These are phyloP conservation scores for Casuarina cunninghamiana DNA, from an alignment of 306 rosid genomes.

Conservation along the genomic window DNA sequence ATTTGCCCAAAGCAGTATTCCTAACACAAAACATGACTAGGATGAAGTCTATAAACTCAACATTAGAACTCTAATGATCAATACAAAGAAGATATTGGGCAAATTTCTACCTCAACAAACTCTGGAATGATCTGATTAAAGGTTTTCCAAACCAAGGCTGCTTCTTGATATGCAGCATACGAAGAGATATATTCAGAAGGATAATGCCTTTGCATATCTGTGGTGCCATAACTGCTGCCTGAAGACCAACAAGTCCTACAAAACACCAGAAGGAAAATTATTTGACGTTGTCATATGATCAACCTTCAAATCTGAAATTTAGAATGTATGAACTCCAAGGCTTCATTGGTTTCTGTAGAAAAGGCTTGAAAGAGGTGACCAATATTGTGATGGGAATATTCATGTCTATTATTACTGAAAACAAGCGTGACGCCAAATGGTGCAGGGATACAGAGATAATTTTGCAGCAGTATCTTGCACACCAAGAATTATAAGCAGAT, in stretches of 20 bases:
- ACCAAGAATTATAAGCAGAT: neutral
- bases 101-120: constrained; percentile 67
- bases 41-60: constrained; percentile 21
- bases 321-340: neutral
- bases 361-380: neutral
- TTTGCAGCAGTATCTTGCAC: neutral
- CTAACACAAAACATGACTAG: constrained; percentile 43
- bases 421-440: neutral
- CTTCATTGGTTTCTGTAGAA: neutral
- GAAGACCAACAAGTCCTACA: constrained; percentile 96
- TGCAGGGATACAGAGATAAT: neutral
- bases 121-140: constrained; percentile 80
- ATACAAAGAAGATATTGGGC: constrained; percentile 22
- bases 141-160: constrained; percentile 95
- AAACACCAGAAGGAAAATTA: constrained; percentile 20
- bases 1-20: constrained; percentile 72
- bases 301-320: constrained; percentile 3
- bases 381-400: neutral
- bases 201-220: constrained; percentile 69
- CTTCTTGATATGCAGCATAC: constrained; percentile 92
- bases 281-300: constrained; percentile 3
- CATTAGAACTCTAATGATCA: constrained; percentile 20
- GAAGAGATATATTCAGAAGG: constrained; percentile 80
- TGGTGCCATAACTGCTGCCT: constrained; percentile 77
- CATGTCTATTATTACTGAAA: neutral